Evolutionary conservation across 2,329 filamentous ascomycete genomes (phyloP), one percentile per base, ranked within the genome.

Genomic region (Claviceps sp.): DNA sequence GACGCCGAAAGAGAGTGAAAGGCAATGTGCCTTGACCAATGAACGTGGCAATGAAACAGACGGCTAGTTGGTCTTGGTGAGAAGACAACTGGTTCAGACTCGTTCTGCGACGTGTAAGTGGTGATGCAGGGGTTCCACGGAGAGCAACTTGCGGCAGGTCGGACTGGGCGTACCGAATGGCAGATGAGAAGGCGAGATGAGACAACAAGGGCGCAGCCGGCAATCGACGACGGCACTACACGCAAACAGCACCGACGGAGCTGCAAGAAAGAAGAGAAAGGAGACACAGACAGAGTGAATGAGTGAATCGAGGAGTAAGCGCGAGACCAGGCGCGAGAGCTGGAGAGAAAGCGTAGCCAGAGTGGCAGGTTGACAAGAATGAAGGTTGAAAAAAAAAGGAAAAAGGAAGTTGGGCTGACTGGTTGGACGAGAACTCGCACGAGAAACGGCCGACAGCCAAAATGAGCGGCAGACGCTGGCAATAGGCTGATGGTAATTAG

Each of bases 41-140:
- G 38, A 42, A 43, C 24, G 30, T 41, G 38, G 46, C 40, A 49
- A 45, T 53, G 37, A 48, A 48, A 38, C 43, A 43, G 44, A 34
- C 44, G 44, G 40, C 37, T 48, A 30, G n/a, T 34, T 16, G 43
- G 52, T 44, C 38, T 50, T 48, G 42, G 41, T 47, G 41, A 43
- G 42, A 42, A 30, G 34, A 48, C 37, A 52, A 20, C 18, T 50
- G 43, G 47, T 52, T 52, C 44, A 52, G 16, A 52, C 44, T 46
- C 44, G 53, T 38, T 38, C 48, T 47, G 53, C 53, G 53, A 54
- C 53, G 50, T 54, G 44, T 52, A 54, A 54, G 53, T 54, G 50
- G 50, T 52, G 47, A 52, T 48, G 50, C 26, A 48, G 50, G 50
- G 53, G 50, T 41, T 22, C 30, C 36, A 38, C 43, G 50, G 47